phyloP scores from a whole-genome alignment of 169 alveolate genomes.

The Plasmodium relictum region DNA sequence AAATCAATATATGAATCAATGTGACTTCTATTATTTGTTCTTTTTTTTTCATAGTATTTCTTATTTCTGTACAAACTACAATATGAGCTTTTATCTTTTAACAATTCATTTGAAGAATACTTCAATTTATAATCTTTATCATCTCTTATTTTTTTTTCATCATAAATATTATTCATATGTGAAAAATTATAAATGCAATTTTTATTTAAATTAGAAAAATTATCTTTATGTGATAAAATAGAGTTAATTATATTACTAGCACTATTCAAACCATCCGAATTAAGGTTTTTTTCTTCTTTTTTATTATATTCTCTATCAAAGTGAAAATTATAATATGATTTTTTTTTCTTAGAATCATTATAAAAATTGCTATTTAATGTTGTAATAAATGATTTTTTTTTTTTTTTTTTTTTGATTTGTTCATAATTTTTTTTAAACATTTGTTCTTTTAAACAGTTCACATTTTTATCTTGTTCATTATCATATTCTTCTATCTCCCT shows the following conservation, averaged over 20 bases:
- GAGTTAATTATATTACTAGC: too few species aligned
- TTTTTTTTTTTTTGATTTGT: not conserved
- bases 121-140: too few species aligned
- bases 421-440: conserved; percentile 2
- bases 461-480: not conserved
- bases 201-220: not conserved
- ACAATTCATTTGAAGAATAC: not conserved
- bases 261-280: too few species aligned
- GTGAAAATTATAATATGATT: not conserved
- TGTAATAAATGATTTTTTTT: not conserved
- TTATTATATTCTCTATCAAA: too few species aligned
- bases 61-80: not conserved
- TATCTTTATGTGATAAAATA: not conserved
- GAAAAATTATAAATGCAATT: too few species aligned
- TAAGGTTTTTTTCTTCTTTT: too few species aligned
- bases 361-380: not conserved
- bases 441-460: not conserved
- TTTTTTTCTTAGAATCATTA: not conserved
- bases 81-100: not conserved
- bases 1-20: conserved; percentile 10
- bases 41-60: not conserved
- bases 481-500: not conserved
- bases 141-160: too few species aligned
- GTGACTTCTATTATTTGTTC: not conserved
- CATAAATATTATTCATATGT: too few species aligned